phyloP scores from a whole-genome alignment of 176 grass and related monocot species.

The Tillandsia leiboldiana region DNA sequence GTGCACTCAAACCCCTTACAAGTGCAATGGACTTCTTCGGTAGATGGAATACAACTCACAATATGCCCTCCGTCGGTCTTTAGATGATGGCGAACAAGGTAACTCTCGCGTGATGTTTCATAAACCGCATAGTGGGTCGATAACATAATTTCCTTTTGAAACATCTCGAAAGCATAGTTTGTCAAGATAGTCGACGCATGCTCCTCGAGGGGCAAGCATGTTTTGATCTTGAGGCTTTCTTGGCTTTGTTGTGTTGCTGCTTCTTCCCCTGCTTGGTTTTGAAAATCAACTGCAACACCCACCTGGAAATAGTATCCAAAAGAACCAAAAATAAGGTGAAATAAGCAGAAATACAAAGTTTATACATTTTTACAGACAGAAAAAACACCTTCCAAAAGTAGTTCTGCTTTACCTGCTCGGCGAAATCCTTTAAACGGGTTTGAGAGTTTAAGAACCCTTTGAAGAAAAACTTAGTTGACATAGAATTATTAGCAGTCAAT shows the following conservation, averaged over 20 bases:
- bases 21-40: slow-evolving; percentile 33
- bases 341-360: not conserved
- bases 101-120: slow-evolving; percentile 26
- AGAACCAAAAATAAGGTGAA: not conserved
- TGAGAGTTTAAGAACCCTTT: slow-evolving; percentile 33
- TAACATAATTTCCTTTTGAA: slow-evolving; percentile 37
- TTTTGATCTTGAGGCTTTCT: slow-evolving; percentile 33
- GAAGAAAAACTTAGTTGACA: slow-evolving; percentile 34
- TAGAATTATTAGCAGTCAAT: slow-evolving; percentile 9
- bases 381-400: not conserved
- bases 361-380: too few species aligned
- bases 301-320: slow-evolving; percentile 15
- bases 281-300: slow-evolving; percentile 38
- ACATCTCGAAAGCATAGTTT: slow-evolving; percentile 35
- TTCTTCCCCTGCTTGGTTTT: slow-evolving; percentile 43
- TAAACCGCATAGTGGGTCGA: slow-evolving; percentile 45
- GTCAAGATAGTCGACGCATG: slow-evolving; percentile 31
- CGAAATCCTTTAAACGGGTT: slow-evolving; percentile 39
- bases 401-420: slow-evolving; percentile 29
- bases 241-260: slow-evolving; percentile 31
- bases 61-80: slow-evolving; percentile 29
- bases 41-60: slow-evolving; percentile 27
- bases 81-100: slow-evolving; percentile 36
- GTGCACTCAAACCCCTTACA: slow-evolving; percentile 40
- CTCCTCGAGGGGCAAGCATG: slow-evolving; percentile 45